phyloP scores from a whole-genome alignment of 1,284 basidiomycete genomes.

The Ceratobasidium sp. region DNA sequence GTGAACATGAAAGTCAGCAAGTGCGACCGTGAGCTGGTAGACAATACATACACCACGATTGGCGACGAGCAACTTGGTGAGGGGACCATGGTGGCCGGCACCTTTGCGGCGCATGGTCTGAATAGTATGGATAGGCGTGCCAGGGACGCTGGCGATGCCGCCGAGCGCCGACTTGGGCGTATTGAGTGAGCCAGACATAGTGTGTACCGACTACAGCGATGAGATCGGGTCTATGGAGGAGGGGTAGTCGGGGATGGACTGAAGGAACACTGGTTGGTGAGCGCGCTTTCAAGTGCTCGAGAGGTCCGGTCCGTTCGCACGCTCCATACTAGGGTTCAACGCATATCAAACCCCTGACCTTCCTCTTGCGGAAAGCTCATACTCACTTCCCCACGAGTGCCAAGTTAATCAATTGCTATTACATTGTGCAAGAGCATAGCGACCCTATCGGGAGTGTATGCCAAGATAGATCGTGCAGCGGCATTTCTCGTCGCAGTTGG shows the following conservation, averaged over 20 bases:
- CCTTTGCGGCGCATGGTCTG: slow-evolving; percentile 91
- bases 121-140: slow-evolving; percentile 87
- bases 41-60: slow-evolving; percentile 83
- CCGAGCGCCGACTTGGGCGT: slow-evolving; percentile 39
- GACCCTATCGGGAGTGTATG: no score
- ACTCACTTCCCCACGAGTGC: slow-evolving; percentile 26
- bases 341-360: slow-evolving; percentile 1
- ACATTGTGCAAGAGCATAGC: no score
- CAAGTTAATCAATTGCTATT: slow-evolving; percentile 38
- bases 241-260: slow-evolving; percentile 42
- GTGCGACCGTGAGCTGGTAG: background rate
- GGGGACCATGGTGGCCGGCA: slow-evolving; percentile 88
- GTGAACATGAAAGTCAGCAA: slow-evolving; percentile 41
- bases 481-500: background rate
- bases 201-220: slow-evolving; percentile 76
- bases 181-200: slow-evolving; percentile 65
- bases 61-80: slow-evolving; percentile 94
- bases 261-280: slow-evolving; percentile 8
- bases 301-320: no score
- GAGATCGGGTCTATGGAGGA: no score
- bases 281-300: slow-evolving; percentile 34
- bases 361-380: background rate
- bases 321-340: slow-evolving; percentile 4
- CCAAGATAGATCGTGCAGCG: background rate
- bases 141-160: slow-evolving; percentile 67